These are phyloP conservation scores for Gnomoniopsis sp. DNA, from an alignment of 2,329 filamentous ascomycete species.

Conservation along the genomic window DNA sequence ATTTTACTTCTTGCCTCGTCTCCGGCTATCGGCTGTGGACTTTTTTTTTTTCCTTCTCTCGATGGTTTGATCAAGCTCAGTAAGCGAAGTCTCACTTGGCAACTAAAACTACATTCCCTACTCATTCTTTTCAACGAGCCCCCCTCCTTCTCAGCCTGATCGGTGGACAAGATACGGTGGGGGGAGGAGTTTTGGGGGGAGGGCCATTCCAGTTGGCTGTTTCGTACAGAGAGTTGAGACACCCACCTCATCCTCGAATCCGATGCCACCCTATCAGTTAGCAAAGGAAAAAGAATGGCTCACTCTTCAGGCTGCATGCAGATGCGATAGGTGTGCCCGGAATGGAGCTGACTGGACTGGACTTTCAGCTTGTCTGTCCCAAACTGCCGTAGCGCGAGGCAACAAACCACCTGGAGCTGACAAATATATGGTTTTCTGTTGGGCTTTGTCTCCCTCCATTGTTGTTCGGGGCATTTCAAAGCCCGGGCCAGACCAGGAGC, in stretches of 20 bases:
- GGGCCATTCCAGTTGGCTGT: background rate
- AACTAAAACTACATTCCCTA: background rate
- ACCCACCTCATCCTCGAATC: background rate
- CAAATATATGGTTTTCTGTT: background rate
- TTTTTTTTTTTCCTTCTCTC: no score
- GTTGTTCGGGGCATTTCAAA: no score
- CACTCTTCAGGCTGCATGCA: background rate
- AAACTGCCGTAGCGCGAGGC: background rate
- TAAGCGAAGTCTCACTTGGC: background rate
- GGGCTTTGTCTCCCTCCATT: no score
- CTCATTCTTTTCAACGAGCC: background rate
- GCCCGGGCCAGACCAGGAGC: no score
- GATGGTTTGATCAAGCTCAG: background rate
- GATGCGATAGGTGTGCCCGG: background rate
- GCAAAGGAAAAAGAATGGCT: background rate
- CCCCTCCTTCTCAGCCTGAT: background rate
- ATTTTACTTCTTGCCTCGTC: background rate
- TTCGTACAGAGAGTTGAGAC: background rate
- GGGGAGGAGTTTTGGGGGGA: no score
- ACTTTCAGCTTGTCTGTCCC: conserved; percentile 2
- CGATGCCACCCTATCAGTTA: background rate
- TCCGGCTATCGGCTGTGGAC: background rate
- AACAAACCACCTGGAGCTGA: background rate
- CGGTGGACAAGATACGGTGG: background rate
- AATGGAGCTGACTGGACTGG: background rate